phyloP scores from a whole-genome alignment of 768 basidiomycete genomes.

The Hericium erinaceus region DNA sequence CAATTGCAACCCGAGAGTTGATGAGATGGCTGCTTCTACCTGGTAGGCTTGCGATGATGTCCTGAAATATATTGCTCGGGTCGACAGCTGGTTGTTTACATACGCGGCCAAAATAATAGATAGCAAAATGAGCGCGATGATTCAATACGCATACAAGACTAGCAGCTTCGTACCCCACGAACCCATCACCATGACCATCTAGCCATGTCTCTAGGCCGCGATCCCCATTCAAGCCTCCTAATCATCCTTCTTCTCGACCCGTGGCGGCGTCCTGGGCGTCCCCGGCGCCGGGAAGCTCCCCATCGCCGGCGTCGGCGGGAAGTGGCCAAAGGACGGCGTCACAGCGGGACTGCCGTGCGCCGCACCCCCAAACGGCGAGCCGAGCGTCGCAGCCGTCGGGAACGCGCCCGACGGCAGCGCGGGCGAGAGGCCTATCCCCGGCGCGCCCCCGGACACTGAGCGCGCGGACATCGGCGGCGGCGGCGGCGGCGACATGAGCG shows the following conservation, averaged over 20 bases:
- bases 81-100: too few relatives aligned
- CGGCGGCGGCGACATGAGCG: not conserved
- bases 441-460: not conserved
- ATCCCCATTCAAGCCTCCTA: not conserved
- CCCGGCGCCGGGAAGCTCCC: constrained; percentile 2
- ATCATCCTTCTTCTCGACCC: not conserved
- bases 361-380: constrained; percentile 14
- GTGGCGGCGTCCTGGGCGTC: not conserved
- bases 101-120: too few relatives aligned
- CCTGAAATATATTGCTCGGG: too few relatives aligned
- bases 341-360: constrained; percentile 1
- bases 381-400: constrained; percentile 20
- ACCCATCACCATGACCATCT: too few relatives aligned
- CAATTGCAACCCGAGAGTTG: too few relatives aligned
- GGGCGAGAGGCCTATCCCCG: constrained; percentile 8
- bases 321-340: constrained; percentile 20
- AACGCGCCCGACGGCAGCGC: constrained; percentile 7
- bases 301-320: constrained; percentile 29
- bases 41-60: too few relatives aligned
- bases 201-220: too few relatives aligned
- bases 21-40: too few relatives aligned
- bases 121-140: too few relatives aligned
- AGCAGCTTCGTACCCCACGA: too few relatives aligned
- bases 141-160: too few relatives aligned
- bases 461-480: constrained; percentile 1